phyloP scores from a whole-genome alignment of 2,329 filamentous ascomycete genomes.

The Laburnicola sp. region DNA sequence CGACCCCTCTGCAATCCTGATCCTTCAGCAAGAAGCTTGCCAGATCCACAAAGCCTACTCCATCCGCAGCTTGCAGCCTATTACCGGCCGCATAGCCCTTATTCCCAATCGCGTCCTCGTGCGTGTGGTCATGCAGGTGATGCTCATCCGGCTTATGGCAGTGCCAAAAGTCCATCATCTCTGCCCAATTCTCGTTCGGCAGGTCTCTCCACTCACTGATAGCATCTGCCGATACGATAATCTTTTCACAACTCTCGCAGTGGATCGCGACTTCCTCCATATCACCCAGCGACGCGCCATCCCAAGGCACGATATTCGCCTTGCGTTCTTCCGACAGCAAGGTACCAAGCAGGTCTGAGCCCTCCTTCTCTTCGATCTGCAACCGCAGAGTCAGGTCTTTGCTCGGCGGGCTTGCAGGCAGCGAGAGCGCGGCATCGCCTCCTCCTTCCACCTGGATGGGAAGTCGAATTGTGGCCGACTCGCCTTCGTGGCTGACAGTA shows the following conservation, averaged over 20 bases:
- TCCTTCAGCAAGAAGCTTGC: conserved; percentile 73
- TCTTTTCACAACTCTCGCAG: conserved; percentile 32
- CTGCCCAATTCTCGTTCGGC: conserved; percentile 95
- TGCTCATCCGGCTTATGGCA: conserved; percentile 84
- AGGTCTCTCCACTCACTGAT: conserved; percentile 79
- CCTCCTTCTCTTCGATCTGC: conserved; percentile 52
- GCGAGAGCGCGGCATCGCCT: conserved; percentile 52
- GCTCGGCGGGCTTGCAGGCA: conserved; percentile 52
- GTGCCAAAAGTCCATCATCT: conserved; percentile 99
- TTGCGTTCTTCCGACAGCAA: conserved; percentile 37
- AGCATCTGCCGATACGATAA: conserved; percentile 22
- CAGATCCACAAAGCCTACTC: conserved; percentile 78
- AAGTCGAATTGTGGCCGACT: conserved; percentile 50
- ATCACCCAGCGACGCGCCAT: conserved; percentile 40
- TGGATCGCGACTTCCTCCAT: conserved; percentile 23
- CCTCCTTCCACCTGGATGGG: conserved; percentile 51
- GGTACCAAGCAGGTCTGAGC: conserved; percentile 31
- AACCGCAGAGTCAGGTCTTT: conserved; percentile 60
- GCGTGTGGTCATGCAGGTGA: conserved; percentile 56
- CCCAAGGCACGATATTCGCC: conserved; percentile 50
- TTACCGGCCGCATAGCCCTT: conserved; percentile 84
- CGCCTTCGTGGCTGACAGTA: conserved; percentile 52
- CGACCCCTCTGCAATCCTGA: conserved; percentile 61
- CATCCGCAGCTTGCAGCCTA: conserved; percentile 65
- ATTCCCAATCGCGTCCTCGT: conserved; percentile 30